Conservation (phyloP, 2,329 filamentous ascomycete genomes). For the Ceratocystiopsis brevicomis region DNA sequence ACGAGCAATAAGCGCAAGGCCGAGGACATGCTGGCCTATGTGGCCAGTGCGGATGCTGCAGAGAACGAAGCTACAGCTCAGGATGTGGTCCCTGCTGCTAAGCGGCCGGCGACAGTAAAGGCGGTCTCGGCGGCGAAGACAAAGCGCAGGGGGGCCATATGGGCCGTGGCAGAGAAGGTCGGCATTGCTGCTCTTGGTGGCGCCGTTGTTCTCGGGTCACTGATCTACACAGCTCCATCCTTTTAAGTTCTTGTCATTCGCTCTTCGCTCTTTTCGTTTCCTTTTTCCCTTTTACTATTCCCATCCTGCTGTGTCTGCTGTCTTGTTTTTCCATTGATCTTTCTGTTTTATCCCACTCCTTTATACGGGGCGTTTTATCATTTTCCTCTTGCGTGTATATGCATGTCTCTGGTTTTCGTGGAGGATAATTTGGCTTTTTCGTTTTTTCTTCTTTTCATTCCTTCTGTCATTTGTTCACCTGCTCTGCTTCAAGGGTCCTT, state of each 20-base stretch:
- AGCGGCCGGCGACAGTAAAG: conserved; percentile 6
- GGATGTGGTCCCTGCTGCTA: background rate
- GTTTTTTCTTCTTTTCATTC: background rate
- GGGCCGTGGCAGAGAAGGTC: conserved; percentile 10
- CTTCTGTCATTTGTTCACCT: background rate
- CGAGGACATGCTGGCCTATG: conserved; percentile 11
- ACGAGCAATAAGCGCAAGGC: conserved; percentile 15
- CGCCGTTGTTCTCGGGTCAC: conserved; percentile 17
- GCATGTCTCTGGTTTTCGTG: too few species aligned
- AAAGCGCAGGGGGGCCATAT: background rate
- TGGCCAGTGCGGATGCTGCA: too few species aligned
- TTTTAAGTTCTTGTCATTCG: background rate
- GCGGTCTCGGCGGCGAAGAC: background rate
- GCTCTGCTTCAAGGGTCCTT: background rate
- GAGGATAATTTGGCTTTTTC: background rate
- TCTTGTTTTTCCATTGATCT: background rate
- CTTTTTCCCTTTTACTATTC: background rate
- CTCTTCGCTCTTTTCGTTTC: background rate
- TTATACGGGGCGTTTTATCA: too few species aligned
- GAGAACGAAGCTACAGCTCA: too few species aligned
- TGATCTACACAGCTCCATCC: conserved; percentile 20
- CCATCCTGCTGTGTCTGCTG: too few species aligned
- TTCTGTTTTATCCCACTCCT: background rate
- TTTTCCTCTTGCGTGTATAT: too few species aligned
- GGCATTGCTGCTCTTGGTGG: conserved; percentile 21